Conservation (phyloP, 2,329 filamentous ascomycete species). For the Salinomyces thailandicus region DNA sequence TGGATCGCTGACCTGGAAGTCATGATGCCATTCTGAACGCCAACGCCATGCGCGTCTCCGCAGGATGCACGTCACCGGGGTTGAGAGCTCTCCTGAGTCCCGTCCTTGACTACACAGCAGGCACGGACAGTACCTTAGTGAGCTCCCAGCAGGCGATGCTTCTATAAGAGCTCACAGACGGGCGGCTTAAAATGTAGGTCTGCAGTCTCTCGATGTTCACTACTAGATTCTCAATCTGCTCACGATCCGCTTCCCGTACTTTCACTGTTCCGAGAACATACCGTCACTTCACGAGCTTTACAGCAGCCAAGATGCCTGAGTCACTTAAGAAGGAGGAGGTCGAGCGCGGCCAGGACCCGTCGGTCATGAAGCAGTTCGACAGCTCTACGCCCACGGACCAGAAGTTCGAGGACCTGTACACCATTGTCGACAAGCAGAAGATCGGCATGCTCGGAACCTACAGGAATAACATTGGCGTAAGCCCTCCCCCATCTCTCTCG, state of each 20-base stretch:
- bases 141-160: no score
- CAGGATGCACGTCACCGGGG: conserved; percentile 1
- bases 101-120: no score
- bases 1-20: no score
- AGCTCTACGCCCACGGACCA: conserved; percentile 32
- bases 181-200: no score
- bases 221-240: background rate
- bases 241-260: background rate
- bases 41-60: conserved; percentile 3
- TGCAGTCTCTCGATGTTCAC: background rate
- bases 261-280: conserved; percentile 1
- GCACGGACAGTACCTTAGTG: no score
- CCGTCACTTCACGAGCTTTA: conserved; percentile 9
- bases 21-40: conserved; percentile 1
- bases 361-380: conserved; percentile 41
- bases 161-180: no score
- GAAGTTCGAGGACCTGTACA: conserved; percentile 40
- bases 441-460: conserved; percentile 35
- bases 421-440: conserved; percentile 36
- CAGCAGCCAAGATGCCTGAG: conserved; percentile 35
- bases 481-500: conserved; percentile 1
- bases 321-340: conserved; percentile 31
- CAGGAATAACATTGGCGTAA: conserved; percentile 30
- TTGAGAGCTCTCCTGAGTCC: no score
- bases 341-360: conserved; percentile 35